Evolutionary conservation across 768 basidiomycete genomes (phyloP), one percentile per base, ranked within the genome.

Genomic region (Agaricus subrufescens): DNA sequence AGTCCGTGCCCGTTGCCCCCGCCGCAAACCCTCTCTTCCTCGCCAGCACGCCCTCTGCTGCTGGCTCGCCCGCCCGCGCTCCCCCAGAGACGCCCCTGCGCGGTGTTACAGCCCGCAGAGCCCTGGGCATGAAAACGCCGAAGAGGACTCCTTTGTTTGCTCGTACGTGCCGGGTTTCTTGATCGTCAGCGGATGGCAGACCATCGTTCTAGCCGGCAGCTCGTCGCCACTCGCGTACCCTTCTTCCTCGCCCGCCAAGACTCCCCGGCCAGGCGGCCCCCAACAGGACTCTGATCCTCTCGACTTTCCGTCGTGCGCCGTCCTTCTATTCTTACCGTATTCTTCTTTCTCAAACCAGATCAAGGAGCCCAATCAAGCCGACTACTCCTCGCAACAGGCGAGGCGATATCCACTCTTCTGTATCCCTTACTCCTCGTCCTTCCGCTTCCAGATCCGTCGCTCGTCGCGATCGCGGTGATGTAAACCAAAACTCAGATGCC

Each of bases 361-460:
- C 48, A 61, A 85, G 84, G 69, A 84, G 79, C 61, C 85, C 84
- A 14, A 66, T 72, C 4, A 65, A 67, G 30, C 69, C 68, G 62
- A 76, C 78, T 7, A 89, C 90, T 0, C 90, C 84, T 12, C 83
- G 79, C 65, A 88, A 88, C 62, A 79, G 85, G 34, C 83, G 94
- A 37, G 94, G 94, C 3, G 94, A 97, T 63, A 95, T 97, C 39
- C 93, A 95, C 66, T 94, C 94, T 5, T 87, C 91, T 11, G 69
- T 86, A 46, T 72, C 81, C 56, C 58, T 89, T 65, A 78, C 85
- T 48, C 77, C 85, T 2, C 71, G 69, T 25, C 71, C 74, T 12
- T 65, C 75, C 43, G 53, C 73, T 56, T 73, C 76, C 62, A 71
- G 77, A 48, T 58, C 74, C 46, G 61, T 56, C 50, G 62, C 60